A percentile compares a stretch with the other conserved stretches of the same genome.
Evolutionary conservation across 108 stramenopile genomes (phyloP).

Genomic region (Parmales sp.): DNA sequence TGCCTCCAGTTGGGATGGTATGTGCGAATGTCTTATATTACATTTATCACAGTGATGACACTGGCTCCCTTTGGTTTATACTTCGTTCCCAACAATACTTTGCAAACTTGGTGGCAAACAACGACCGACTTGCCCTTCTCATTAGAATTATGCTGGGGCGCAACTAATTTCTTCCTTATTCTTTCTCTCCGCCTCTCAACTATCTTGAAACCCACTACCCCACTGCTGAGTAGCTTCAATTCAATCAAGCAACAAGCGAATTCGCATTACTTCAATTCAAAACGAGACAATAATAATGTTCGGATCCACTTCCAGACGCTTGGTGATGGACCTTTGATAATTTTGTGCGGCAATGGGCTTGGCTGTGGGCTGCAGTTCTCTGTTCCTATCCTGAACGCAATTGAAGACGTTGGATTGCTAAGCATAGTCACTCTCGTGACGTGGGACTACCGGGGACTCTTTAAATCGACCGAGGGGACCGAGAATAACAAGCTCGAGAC

Average conservation of each 20-base stretch:
- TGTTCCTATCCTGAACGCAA: not conserved
- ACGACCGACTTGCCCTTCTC: no score
- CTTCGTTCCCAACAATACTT: no score
- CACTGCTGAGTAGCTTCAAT: no score
- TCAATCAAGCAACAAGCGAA: no score
- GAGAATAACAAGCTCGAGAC: not conserved
- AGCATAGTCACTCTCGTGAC: not conserved
- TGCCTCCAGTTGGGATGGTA: not conserved
- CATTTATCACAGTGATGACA: no score
- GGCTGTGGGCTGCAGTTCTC: not conserved
- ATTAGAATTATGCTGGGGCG: no score
- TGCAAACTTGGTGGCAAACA: no score
- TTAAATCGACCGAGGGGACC: not conserved
- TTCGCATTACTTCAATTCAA: not conserved
- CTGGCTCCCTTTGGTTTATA: no score
- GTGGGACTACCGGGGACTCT: conserved; percentile 2
- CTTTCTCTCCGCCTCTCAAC: not conserved
- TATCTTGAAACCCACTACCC: not conserved
- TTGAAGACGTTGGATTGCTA: not conserved
- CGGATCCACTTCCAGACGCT: not conserved
- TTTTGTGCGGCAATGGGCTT: not conserved
- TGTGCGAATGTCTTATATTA: not conserved
- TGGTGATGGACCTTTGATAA: not conserved
- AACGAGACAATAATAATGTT: not conserved
- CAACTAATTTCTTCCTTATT: not conserved